phyloP scores from a whole-genome alignment of 2,329 filamentous ascomycete genomes.

The Fusarium sp. region DNA sequence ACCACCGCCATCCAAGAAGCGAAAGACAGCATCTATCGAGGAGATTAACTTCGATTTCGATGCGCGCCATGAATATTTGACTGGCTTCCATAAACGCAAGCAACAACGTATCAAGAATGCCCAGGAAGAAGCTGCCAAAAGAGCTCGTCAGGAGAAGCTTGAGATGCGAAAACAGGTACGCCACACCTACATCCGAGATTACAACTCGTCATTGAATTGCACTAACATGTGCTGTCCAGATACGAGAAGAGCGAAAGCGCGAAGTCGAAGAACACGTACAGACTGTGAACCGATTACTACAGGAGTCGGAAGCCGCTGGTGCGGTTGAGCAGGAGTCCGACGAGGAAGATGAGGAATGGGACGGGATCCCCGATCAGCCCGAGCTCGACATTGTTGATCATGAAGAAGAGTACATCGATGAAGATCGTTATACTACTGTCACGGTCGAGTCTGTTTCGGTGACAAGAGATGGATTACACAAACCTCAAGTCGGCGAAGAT shows the following conservation, averaged over 20 bases:
- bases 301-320: slow-evolving; percentile 66
- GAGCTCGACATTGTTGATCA: slow-evolving; percentile 73
- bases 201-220: slow-evolving; percentile 2
- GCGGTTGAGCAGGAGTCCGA: slow-evolving; percentile 60
- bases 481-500: slow-evolving; percentile 58
- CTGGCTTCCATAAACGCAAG: slow-evolving; percentile 97
- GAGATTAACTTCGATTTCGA: slow-evolving; percentile 87
- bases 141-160: slow-evolving; percentile 82
- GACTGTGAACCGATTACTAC: slow-evolving; percentile 78
- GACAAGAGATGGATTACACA: slow-evolving; percentile 78
- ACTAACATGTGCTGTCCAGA: slow-evolving; percentile 62
- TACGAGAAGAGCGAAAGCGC: slow-evolving; percentile 84
- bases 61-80: slow-evolving; percentile 88
- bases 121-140: slow-evolving; percentile 82
- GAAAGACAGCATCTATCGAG: slow-evolving; percentile 74
- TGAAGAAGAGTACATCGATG: slow-evolving; percentile 95
- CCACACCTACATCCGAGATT: neutral
- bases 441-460: slow-evolving; percentile 91
- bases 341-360: slow-evolving; percentile 69
- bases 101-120: slow-evolving; percentile 85
- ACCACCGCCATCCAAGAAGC: slow-evolving; percentile 73
- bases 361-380: slow-evolving; percentile 70
- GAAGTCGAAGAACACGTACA: slow-evolving; percentile 87
- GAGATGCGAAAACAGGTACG: slow-evolving; percentile 79
- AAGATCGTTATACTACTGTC: slow-evolving; percentile 95